phyloP scores from a whole-genome alignment of 345 rosid genomes.

The Durio zibethinus region DNA sequence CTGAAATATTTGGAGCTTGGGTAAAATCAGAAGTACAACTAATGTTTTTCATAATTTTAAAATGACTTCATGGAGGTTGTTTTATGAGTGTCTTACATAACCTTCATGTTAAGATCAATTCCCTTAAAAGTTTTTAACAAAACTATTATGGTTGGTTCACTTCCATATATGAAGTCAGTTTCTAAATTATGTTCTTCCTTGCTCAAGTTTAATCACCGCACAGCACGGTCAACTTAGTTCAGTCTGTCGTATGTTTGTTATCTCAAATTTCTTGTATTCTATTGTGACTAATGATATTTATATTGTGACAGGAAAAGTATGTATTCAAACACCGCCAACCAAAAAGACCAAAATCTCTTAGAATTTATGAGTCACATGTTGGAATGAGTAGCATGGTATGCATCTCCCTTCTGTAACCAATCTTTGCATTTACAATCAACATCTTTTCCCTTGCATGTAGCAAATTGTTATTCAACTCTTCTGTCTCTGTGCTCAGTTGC shows the following conservation, averaged over 20 bases:
- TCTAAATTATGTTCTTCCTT: background rate
- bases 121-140: background rate
- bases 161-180: background rate
- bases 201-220: background rate
- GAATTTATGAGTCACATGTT: conserved; percentile 93
- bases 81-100: background rate
- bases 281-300: conserved; percentile 14
- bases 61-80: background rate
- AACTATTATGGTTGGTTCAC: background rate
- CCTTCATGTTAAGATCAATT: background rate
- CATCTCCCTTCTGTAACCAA: no score
- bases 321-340: conserved; percentile 84
- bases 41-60: background rate
- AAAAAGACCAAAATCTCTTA: conserved; percentile 74
- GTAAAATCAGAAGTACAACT: background rate
- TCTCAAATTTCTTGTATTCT: background rate
- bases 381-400: conserved; percentile 97
- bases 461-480: background rate
- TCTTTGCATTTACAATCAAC: no score
- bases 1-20: conserved; percentile 1
- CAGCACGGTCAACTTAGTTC: background rate
- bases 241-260: background rate
- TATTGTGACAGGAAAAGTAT: conserved; percentile 62
- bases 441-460: conserved; percentile 16
- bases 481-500: background rate